phyloP scores from a whole-genome alignment of 345 rosid genomes.

The Moricandia moricandioides region DNA sequence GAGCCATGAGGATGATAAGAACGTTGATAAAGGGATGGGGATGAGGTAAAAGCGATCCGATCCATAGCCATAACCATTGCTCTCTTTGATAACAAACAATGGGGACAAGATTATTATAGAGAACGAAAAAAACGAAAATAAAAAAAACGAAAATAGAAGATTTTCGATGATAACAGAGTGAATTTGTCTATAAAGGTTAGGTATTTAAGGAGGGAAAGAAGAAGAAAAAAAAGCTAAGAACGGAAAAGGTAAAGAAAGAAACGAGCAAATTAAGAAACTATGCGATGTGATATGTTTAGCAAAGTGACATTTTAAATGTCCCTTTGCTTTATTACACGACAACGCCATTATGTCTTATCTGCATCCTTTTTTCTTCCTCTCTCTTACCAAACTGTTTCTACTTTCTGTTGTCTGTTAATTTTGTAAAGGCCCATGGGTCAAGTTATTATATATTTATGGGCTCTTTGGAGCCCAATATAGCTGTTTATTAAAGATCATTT shows the following conservation, averaged over 20 bases:
- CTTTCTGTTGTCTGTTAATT: background rate
- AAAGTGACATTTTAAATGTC: slow-evolving; percentile 5
- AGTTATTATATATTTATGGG: background rate
- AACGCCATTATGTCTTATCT: background rate
- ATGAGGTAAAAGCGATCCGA: slow-evolving; percentile 28
- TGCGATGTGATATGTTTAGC: slow-evolving; percentile 3
- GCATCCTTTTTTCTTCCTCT: background rate
- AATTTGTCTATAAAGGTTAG: background rate
- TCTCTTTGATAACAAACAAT: background rate
- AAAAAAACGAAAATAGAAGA: background rate
- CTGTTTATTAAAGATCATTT: background rate
- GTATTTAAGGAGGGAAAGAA: slow-evolving; percentile 7
- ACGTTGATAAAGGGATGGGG: slow-evolving; percentile 16
- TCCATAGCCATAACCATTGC: slow-evolving; percentile 22
- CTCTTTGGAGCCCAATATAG: background rate
- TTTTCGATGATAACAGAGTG: slow-evolving; percentile 36
- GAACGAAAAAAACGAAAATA: background rate
- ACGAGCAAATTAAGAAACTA: slow-evolving; percentile 20
- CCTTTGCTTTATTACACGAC: slow-evolving; percentile 12
- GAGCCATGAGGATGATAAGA: background rate
- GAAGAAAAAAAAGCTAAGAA: background rate
- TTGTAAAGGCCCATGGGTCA: slow-evolving; percentile 13
- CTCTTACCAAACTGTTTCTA: background rate
- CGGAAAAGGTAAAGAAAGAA: slow-evolving; percentile 8
- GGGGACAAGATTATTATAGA: background rate